Evolutionary conservation across 2,329 filamentous ascomycete species (phyloP).

Genomic region (Xenoacremonium recifei): DNA sequence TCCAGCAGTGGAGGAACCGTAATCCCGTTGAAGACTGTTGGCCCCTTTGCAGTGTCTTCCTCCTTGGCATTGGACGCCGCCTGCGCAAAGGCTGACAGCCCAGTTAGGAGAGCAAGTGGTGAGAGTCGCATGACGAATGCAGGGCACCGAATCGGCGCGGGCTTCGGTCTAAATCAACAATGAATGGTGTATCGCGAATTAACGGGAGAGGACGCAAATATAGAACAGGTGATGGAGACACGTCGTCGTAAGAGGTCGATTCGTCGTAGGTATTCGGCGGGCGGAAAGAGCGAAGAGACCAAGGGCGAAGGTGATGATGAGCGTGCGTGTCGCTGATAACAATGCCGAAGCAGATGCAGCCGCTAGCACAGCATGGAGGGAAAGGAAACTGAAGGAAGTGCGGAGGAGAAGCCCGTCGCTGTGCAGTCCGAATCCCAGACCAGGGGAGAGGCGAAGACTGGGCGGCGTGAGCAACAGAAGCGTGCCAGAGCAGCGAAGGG

Average conservation of each 20-base stretch:
- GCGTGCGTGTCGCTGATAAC: neutral
- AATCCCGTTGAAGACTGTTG: slow-evolving; percentile 65
- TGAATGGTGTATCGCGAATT: neutral
- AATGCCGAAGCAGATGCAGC: slow-evolving; percentile 2
- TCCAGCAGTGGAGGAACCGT: slow-evolving; percentile 64
- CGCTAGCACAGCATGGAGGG: slow-evolving; percentile 12
- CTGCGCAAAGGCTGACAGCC: slow-evolving; percentile 35
- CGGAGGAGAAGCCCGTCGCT: slow-evolving; percentile 13
- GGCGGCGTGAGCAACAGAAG: slow-evolving; percentile 1
- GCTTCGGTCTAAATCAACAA: neutral
- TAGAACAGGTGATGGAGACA: neutral
- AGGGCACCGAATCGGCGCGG: slow-evolving; percentile 7
- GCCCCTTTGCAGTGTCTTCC: slow-evolving; percentile 34
- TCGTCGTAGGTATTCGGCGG: slow-evolving; percentile 3
- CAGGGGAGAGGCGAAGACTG: slow-evolving; percentile 8
- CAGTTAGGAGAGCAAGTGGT: slow-evolving; percentile 46
- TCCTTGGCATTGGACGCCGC: slow-evolving; percentile 28
- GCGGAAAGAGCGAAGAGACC: slow-evolving; percentile 7
- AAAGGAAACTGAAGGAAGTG: slow-evolving; percentile 6
- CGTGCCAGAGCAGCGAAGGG: slow-evolving; percentile 4
- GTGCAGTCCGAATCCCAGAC: slow-evolving; percentile 13
- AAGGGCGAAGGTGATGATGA: slow-evolving; percentile 4
- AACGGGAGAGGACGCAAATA: neutral
- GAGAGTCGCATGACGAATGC: slow-evolving; percentile 31
- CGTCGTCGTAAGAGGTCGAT: slow-evolving; percentile 1